These are phyloP conservation scores for Cucurbita maxima DNA, from an alignment of 306 rosid genomes.

Conservation along the genomic window DNA sequence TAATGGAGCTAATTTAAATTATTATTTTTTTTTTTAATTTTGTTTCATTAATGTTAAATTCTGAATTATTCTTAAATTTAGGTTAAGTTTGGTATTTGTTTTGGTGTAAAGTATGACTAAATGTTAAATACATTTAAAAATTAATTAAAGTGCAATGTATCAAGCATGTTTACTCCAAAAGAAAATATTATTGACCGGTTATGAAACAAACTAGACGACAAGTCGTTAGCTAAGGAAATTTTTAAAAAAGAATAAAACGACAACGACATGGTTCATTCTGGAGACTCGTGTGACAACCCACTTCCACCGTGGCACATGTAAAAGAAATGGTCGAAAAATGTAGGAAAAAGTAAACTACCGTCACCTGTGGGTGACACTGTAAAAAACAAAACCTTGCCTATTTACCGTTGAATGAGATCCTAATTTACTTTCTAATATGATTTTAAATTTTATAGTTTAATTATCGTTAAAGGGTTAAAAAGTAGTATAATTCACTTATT, in stretches of 20 bases:
- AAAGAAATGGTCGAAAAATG: not conserved
- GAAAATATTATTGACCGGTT: not conserved
- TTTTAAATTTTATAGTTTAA: too few species aligned
- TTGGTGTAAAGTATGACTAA: too few species aligned
- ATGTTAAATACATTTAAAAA: too few species aligned
- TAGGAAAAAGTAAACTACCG: not conserved
- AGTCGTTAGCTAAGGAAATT: not conserved
- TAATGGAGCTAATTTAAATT: too few species aligned
- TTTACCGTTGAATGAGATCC: not conserved
- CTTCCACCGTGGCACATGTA: not conserved
- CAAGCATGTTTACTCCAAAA: too few species aligned
- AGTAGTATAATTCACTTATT: too few species aligned
- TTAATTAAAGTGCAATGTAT: too few species aligned
- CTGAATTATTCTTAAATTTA: too few species aligned
- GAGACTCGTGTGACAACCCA: not conserved
- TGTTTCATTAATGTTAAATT: too few species aligned
- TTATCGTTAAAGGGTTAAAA: too few species aligned
- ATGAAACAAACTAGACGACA: not conserved
- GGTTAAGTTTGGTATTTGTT: too few species aligned
- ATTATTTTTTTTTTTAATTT: too few species aligned
- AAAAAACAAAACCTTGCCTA: not conserved
- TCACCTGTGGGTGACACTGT: not conserved
- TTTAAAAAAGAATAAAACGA: not conserved
- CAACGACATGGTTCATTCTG: not conserved
- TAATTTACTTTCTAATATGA: not conserved